A percentile compares a stretch with the other conserved stretches of the same genome.
phyloP scores from a whole-genome alignment of 805 yeast species.

The Metschnikowia cerradonensis region DNA sequence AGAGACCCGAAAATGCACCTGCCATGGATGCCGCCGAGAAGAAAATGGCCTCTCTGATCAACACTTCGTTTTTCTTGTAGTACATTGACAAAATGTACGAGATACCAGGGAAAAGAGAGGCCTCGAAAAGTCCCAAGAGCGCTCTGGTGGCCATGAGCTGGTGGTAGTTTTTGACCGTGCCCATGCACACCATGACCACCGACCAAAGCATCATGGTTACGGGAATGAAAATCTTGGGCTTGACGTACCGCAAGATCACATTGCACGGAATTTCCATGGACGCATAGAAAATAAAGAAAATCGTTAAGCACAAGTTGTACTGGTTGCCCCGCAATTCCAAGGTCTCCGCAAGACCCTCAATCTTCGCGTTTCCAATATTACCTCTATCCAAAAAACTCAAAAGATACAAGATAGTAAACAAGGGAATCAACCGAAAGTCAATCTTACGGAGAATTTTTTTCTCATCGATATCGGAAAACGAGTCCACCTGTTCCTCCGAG shows the following conservation, averaged over 20 bases:
- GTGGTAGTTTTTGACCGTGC: slow-evolving; percentile 56
- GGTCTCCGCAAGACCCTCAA: slow-evolving; percentile 61
- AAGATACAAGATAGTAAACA: slow-evolving; percentile 71
- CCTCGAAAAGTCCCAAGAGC: slow-evolving; percentile 63
- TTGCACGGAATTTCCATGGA: slow-evolving; percentile 63
- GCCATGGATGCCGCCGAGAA: slow-evolving; percentile 70
- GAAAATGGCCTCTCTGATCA: slow-evolving; percentile 64
- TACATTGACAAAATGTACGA: slow-evolving; percentile 66
- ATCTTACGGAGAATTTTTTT: slow-evolving; percentile 56
- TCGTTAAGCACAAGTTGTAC: slow-evolving; percentile 60
- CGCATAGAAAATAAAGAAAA: slow-evolving; percentile 70
- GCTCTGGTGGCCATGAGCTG: slow-evolving; percentile 60
- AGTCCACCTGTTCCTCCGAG: slow-evolving; percentile 1
- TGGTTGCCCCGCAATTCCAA: slow-evolving; percentile 53
- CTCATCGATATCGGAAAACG: slow-evolving; percentile 41
- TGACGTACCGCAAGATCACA: slow-evolving; percentile 51
- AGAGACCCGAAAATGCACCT: slow-evolving; percentile 75
- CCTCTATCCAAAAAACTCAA: slow-evolving; percentile 78
- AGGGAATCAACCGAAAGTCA: slow-evolving; percentile 68
- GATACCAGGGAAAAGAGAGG: slow-evolving; percentile 72
- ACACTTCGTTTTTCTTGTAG: slow-evolving; percentile 62
- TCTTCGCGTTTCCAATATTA: slow-evolving; percentile 75
- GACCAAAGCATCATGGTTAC: slow-evolving; percentile 61
- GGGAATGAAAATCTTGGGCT: slow-evolving; percentile 64
- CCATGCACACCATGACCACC: slow-evolving; percentile 60